These are phyloP conservation scores for Sporothrix curviconia DNA, from an alignment of 2,329 filamentous ascomycete genomes.

Conservation along the genomic window DNA sequence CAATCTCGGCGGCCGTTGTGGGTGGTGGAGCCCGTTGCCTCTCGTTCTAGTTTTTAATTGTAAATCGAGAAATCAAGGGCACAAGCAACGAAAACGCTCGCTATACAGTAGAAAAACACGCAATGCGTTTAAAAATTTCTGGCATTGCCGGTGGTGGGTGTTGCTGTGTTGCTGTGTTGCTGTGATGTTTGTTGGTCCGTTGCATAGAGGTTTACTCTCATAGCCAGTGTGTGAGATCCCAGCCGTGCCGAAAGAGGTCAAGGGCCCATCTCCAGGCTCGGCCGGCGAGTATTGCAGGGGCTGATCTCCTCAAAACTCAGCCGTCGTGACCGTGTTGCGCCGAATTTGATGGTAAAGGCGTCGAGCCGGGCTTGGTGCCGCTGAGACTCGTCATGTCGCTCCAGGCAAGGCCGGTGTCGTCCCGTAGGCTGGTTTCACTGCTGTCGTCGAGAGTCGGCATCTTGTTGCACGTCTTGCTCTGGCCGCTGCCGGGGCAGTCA, in stretches of 20 bases:
- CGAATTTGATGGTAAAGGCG: constrained; percentile 42
- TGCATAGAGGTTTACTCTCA: too few relatives aligned
- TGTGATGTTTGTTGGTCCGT: too few relatives aligned
- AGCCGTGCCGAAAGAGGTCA: background rate
- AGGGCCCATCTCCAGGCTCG: background rate
- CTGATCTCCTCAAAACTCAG: constrained; percentile 32
- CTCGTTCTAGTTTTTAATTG: too few relatives aligned
- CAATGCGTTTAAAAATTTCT: too few relatives aligned
- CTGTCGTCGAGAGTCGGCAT: background rate
- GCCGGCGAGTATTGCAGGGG: constrained; percentile 36
- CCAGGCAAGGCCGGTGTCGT: background rate
- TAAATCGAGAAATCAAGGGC: too few relatives aligned
- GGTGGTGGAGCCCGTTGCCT: too few relatives aligned
- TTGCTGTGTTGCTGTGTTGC: too few relatives aligned
- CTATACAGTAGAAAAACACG: too few relatives aligned
- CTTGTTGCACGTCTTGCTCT: constrained; percentile 8
- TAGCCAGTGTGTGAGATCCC: background rate
- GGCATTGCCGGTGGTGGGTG: too few relatives aligned
- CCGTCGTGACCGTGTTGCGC: constrained; percentile 21
- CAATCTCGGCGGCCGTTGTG: too few relatives aligned
- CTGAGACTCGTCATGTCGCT: constrained; percentile 24
- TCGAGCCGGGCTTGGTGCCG: constrained; percentile 41
- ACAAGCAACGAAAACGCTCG: too few relatives aligned
- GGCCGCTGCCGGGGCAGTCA: background rate
- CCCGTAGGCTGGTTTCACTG: background rate